Conservation (phyloP, 495 filamentous ascomycete species). For the Trichoderma virens region DNA sequence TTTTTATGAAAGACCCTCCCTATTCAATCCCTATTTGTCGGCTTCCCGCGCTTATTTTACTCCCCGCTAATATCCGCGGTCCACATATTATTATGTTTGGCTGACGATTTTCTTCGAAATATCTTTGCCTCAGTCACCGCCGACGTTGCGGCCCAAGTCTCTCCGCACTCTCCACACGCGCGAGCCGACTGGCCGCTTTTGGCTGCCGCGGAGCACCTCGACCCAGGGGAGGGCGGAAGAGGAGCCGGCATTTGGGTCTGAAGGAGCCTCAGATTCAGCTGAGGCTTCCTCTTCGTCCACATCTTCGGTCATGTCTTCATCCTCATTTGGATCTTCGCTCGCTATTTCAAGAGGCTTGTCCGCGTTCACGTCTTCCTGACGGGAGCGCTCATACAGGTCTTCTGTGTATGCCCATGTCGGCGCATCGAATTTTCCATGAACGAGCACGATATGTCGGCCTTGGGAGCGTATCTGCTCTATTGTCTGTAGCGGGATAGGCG, state of each 20-base stretch:
- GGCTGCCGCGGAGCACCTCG: slow-evolving; percentile 38
- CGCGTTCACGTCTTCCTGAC: slow-evolving; percentile 16
- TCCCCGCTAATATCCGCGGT: no score
- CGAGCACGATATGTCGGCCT: slow-evolving; percentile 40
- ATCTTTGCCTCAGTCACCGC: background rate
- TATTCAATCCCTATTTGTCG: no score
- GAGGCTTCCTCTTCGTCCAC: slow-evolving; percentile 11
- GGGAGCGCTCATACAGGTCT: slow-evolving; percentile 29
- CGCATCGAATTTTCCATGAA: slow-evolving; percentile 49
- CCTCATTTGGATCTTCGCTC: slow-evolving; percentile 16
- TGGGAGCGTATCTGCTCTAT: slow-evolving; percentile 22
- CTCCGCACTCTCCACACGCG: slow-evolving; percentile 49
- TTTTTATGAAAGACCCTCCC: no score
- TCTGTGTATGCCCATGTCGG: slow-evolving; percentile 54
- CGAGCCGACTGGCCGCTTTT: slow-evolving; percentile 40
- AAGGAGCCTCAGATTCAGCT: background rate
- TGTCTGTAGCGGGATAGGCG: slow-evolving; percentile 31
- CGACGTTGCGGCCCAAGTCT: slow-evolving; percentile 36
- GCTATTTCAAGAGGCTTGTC: slow-evolving; percentile 13
- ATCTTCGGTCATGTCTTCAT: background rate
- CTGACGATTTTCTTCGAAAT: background rate
- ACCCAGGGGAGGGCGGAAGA: slow-evolving; percentile 39
- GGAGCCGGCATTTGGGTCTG: slow-evolving; percentile 11
- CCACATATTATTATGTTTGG: no score
- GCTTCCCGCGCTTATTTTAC: no score